phyloP scores from a whole-genome alignment of 352 stramenopile species.

The Phytophthora chlamydospora region DNA sequence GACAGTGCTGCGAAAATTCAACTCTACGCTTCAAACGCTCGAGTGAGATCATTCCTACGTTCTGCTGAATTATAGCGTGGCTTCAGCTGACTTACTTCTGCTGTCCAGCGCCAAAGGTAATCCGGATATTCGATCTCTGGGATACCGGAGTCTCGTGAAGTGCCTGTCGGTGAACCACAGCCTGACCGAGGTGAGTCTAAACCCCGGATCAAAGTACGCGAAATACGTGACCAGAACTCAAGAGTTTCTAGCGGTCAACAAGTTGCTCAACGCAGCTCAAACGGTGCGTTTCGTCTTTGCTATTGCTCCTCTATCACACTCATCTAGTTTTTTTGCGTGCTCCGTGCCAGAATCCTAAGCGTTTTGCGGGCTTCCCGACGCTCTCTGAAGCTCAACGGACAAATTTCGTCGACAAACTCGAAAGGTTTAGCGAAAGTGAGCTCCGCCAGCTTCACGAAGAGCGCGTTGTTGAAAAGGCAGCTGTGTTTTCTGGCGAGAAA shows the following conservation, averaged over 20 bases:
- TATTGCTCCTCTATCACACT: not conserved
- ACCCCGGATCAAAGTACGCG: slow-evolving; percentile 36
- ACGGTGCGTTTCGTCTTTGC: slow-evolving; percentile 21
- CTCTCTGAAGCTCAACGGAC: slow-evolving; percentile 55
- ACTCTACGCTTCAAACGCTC: slow-evolving; percentile 49
- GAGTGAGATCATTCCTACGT: slow-evolving; percentile 15
- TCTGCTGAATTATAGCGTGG: too few species aligned
- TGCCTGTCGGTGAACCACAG: slow-evolving; percentile 52
- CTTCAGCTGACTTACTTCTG: not conserved
- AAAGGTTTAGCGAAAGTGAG: slow-evolving; percentile 60
- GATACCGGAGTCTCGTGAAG: slow-evolving; percentile 51
- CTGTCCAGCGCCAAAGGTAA: slow-evolving; percentile 48
- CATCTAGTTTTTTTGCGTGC: too few species aligned
- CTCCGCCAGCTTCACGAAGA: slow-evolving; percentile 48
- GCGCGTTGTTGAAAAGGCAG: slow-evolving; percentile 43
- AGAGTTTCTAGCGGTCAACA: slow-evolving; percentile 56
- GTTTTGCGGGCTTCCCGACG: slow-evolving; percentile 41
- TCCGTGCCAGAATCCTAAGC: slow-evolving; percentile 19
- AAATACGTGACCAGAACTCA: slow-evolving; percentile 33
- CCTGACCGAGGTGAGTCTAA: slow-evolving; percentile 38
- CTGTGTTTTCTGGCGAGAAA: slow-evolving; percentile 31
- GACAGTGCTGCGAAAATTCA: slow-evolving; percentile 49
- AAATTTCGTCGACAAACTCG: slow-evolving; percentile 75
- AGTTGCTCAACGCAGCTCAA: slow-evolving; percentile 30
- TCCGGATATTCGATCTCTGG: slow-evolving; percentile 42